Evolutionary conservation across 2,329 filamentous ascomycete species (phyloP).

Genomic region (Balansia obtecta): DNA sequence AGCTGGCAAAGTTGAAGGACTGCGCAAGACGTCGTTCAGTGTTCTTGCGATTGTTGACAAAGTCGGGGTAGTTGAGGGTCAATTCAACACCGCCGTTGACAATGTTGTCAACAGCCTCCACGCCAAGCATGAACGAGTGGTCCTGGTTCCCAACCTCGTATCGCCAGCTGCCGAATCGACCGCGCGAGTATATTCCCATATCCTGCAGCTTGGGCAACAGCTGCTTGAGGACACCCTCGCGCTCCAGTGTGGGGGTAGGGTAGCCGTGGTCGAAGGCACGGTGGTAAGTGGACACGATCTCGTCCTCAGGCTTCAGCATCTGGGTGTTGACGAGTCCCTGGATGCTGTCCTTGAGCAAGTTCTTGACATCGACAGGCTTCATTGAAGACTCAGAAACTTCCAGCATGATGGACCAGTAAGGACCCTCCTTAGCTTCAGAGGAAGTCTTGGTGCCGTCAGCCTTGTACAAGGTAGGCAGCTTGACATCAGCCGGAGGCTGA

Average conservation of each 20-base stretch:
- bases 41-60: constrained; percentile 73
- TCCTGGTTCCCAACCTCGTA: constrained; percentile 97
- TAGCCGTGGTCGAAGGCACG: constrained; percentile 97
- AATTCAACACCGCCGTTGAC: constrained; percentile 81
- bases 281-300: constrained; percentile 97
- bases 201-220: constrained; percentile 86
- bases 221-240: constrained; percentile 86
- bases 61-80: constrained; percentile 93
- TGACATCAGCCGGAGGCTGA: constrained; percentile 71
- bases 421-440: constrained; percentile 66
- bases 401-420: constrained; percentile 99
- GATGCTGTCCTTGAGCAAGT: constrained; percentile 80
- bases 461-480: constrained; percentile 76
- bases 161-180: constrained; percentile 94
- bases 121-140: constrained; percentile 94
- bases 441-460: constrained; percentile 75
- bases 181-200: constrained; percentile 86
- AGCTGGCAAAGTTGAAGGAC: constrained; percentile 26
- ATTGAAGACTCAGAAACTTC: constrained; percentile 91
- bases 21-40: constrained; percentile 31
- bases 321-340: constrained; percentile 96
- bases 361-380: constrained; percentile 86
- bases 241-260: constrained; percentile 87
- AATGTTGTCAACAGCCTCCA: constrained; percentile 85
- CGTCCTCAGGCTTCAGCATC: constrained; percentile 81